Conservation (phyloP, 805 yeast genomes). For the Saccharomycopsis sp. region DNA sequence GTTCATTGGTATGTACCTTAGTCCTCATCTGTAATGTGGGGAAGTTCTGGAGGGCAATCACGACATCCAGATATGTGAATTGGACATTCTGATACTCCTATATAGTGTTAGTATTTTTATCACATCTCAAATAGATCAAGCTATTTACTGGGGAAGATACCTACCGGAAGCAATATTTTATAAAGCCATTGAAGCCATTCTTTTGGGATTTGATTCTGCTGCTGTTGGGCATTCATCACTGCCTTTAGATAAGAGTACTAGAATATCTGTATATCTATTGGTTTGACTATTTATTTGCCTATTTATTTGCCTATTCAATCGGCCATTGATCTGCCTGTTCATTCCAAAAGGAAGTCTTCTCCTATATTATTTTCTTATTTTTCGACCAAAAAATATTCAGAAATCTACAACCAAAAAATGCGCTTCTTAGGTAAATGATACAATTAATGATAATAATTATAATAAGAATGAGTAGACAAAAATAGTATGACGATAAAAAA, state of each 20-base stretch:
- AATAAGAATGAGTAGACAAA: background rate
- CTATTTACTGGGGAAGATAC: background rate
- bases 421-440: background rate
- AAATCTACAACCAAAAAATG: no score
- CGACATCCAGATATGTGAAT: conserved; percentile 55
- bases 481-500: background rate
- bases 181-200: conserved; percentile 53
- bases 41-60: conserved; percentile 43
- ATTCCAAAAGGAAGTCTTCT: background rate
- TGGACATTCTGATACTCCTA: conserved; percentile 54
- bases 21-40: conserved; percentile 64
- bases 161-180: conserved; percentile 44
- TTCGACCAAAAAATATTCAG: background rate
- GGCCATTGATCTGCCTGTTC: background rate
- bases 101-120: background rate
- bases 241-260: no score
- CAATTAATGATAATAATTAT: background rate
- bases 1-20: conserved; percentile 47
- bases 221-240: background rate
- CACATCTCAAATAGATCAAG: background rate
- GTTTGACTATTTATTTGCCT: no score
- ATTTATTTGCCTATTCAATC: background rate
- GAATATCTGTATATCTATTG: no score
- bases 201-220: conserved; percentile 28
- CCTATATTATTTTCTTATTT: background rate